A percentile compares a stretch with the other conserved stretches of the same genome.
Conservation (phyloP, 2,329 filamentous ascomycete species). For the Dactylonectria estremocensis region DNA sequence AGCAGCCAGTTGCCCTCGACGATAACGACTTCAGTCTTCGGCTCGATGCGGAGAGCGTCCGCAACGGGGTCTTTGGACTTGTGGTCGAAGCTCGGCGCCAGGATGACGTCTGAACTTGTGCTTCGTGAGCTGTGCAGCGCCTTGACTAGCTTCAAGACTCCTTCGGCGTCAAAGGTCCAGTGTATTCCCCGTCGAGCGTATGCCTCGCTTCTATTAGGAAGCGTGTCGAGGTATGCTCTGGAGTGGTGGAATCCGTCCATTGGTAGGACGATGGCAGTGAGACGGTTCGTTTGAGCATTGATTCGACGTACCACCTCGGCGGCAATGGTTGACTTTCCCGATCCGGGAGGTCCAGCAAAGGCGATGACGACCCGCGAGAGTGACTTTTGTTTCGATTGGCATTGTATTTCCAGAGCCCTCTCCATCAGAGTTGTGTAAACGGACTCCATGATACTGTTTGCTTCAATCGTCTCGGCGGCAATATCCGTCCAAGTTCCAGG, state of each 20-base stretch:
- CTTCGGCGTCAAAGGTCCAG: constrained; percentile 21
- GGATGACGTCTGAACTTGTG: background rate
- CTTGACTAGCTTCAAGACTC: constrained; percentile 11
- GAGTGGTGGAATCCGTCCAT: constrained; percentile 25
- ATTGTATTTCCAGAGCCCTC: constrained; percentile 12
- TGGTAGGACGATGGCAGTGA: constrained; percentile 1
- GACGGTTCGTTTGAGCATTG: constrained; percentile 11
- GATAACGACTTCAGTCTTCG: constrained; percentile 15
- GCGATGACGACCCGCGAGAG: constrained; percentile 15
- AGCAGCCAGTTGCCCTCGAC: constrained; percentile 23
- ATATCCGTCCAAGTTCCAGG: background rate
- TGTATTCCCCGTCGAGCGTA: constrained; percentile 10
- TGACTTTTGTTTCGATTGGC: background rate
- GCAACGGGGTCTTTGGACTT: constrained; percentile 18
- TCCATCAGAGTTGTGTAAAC: constrained; percentile 10
- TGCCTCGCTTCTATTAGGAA: constrained; percentile 14
- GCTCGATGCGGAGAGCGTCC: constrained; percentile 10
- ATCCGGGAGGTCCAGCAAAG: constrained; percentile 20
- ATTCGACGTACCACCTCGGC: constrained; percentile 21
- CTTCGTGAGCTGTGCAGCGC: constrained; percentile 2
- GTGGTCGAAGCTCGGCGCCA: constrained; percentile 25
- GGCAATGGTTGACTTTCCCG: constrained; percentile 23
- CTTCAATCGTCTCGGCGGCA: background rate
- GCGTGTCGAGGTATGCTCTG: constrained; percentile 8
- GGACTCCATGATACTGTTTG: constrained; percentile 7